A percentile compares a stretch with the other conserved stretches of the same genome.
Conservation (phyloP, 345 rosid species). For the Hevea brasiliensis region DNA sequence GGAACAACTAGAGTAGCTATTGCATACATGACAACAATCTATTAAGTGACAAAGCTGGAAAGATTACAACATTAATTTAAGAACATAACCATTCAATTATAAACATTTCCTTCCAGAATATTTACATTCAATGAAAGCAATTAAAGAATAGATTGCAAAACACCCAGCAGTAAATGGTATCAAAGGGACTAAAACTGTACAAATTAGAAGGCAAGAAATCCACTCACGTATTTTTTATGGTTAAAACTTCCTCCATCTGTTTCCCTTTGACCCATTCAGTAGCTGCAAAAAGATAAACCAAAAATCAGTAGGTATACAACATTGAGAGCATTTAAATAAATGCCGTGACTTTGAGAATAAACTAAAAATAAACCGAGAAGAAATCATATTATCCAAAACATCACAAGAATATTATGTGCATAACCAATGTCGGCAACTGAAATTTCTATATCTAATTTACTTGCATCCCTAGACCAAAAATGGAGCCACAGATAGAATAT, state of each 20-base stretch:
- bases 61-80: no score
- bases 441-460: not conserved
- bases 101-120: not conserved
- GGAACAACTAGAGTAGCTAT: not conserved
- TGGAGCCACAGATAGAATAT: not conserved
- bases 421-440: not conserved
- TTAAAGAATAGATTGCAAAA: not conserved
- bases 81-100: not conserved
- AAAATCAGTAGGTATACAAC: not conserved
- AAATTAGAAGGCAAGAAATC: not conserved
- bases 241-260: constrained; percentile 79
- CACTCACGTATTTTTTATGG: constrained; percentile 94
- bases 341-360: no score
- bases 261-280: constrained; percentile 99
- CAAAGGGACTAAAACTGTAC: not conserved
- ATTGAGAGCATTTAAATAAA: no score
- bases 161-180: not conserved
- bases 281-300: constrained; percentile 44
- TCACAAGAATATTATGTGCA: not conserved
- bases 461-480: not conserved
- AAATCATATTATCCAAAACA: not conserved
- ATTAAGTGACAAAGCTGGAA: not conserved
- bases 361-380: no score
- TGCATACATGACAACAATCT: not conserved
- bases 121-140: not conserved